phyloP scores from a whole-genome alignment of 768 basidiomycete genomes.

The Leucocoprinus leucothites region DNA sequence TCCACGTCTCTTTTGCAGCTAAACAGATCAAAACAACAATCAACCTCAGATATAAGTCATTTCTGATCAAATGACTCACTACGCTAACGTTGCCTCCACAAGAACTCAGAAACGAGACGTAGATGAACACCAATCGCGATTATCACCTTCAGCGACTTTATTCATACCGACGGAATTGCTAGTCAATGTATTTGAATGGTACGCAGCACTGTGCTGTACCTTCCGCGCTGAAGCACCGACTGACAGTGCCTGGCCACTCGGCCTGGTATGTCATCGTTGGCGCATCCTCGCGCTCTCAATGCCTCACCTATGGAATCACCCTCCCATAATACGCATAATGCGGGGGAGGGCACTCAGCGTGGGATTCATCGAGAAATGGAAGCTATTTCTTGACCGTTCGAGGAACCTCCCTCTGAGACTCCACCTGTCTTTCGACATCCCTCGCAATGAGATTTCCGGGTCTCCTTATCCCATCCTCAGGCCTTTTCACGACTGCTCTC shows the following conservation, averaged over 20 bases:
- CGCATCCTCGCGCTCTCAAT: not conserved
- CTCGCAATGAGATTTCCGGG: not conserved
- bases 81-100: too few relatives aligned
- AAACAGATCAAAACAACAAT: too few relatives aligned
- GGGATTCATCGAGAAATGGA: too few relatives aligned
- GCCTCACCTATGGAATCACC: not conserved
- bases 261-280: not conserved
- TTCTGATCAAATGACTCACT: too few relatives aligned
- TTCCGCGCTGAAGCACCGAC: not conserved
- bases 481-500: not conserved
- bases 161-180: not conserved
- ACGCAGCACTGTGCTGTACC: not conserved
- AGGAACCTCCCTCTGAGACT: not conserved
- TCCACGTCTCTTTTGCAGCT: too few relatives aligned
- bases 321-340: not conserved
- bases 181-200: not conserved
- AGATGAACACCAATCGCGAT: too few relatives aligned
- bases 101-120: too few relatives aligned
- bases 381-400: not conserved
- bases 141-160: not conserved
- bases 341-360: too few relatives aligned
- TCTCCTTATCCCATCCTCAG: not conserved
- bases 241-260: not conserved
- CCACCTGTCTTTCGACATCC: not conserved
- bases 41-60: too few relatives aligned